phyloP scores from a whole-genome alignment of 2,329 filamentous ascomycete genomes.

The Hymenoscyphus linearis region DNA sequence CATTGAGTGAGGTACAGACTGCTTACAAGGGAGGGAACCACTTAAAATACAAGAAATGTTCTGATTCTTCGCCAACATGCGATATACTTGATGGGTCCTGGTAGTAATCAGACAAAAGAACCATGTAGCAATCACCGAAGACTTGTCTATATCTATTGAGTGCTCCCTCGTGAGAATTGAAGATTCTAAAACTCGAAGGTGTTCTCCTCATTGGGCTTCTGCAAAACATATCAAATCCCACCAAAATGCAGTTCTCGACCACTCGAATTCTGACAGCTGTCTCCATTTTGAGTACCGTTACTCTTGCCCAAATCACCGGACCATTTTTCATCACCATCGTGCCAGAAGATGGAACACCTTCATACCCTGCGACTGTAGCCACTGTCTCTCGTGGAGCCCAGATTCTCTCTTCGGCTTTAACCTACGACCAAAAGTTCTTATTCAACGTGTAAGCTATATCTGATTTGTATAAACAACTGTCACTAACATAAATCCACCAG shows the following conservation, averaged over 20 bases:
- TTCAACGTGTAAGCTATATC: neutral
- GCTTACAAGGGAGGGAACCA: neutral
- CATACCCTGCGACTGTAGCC: neutral
- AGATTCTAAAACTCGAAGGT: neutral
- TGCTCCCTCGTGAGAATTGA: neutral
- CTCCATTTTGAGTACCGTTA: neutral
- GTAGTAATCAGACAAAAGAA: neutral
- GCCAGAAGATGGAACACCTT: neutral
- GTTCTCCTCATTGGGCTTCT: neutral
- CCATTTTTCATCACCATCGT: neutral
- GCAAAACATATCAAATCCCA: neutral
- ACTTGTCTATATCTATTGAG: neutral
- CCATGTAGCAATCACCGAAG: neutral
- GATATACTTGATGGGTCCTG: neutral
- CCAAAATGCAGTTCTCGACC: neutral
- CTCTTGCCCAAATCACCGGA: neutral
- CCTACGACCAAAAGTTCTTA: neutral
- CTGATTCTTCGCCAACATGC: neutral
- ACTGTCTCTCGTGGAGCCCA: neutral
- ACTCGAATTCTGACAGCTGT: neutral
- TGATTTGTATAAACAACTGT: neutral
- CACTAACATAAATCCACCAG: neutral
- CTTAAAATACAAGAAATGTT: neutral
- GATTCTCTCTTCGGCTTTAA: neutral
- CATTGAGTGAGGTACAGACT: neutral